Evolutionary conservation across 2,329 filamentous ascomycete species (phyloP), one percentile per base, ranked within the genome.

Genomic region (Teratosphaeriaceae sp.): DNA sequence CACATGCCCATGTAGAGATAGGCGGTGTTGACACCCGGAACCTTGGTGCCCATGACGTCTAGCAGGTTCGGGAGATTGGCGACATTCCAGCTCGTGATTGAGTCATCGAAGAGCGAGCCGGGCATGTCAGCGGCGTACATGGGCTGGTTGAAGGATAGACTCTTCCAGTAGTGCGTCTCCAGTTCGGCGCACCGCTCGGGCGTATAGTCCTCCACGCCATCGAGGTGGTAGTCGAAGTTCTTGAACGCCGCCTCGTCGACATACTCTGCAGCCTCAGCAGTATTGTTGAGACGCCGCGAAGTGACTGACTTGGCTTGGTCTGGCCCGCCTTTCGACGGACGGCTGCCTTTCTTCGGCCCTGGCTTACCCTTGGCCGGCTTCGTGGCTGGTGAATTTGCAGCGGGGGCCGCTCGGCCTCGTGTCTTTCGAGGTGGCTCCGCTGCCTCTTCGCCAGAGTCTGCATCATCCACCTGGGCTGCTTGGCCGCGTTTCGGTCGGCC

Each of bases 1-100:
- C 92, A 98, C 92, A 98, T 98, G 33, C 92, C 92, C 46, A 98
- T 75, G 61, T 98, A 98, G 1, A 98, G 78, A 60, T 98, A 98
- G 2, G 92, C 90, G 1, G 90, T 98, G 60, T 98, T 98, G 60
- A 98, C 94, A 53, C 92, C 92, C 2, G 92, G 94, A 7, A 98
- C 88, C 56, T 96, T 95, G 43, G 88, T 90, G 5, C 92, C 92
- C 2, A 98, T 74, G 3, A 96, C 87, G 64, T 98, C 92, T 29
- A 98, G 76, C 43, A 98, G 69, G 55, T 97, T 98, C 11, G 88
- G 87, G 22, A 98, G 75, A 61, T 94, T 94, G 56, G 94, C 92
- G 34, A 98, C 79, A 56, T 98, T 98, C 92, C 92, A 98, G 23
- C 72, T 74, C 5, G 85, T 83, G 2, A 84, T 88, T 2, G 77